Base-by-base conservation (phyloP, 2,329 filamentous ascomycete species). In the Sordariomycetes sp. region DNA sequence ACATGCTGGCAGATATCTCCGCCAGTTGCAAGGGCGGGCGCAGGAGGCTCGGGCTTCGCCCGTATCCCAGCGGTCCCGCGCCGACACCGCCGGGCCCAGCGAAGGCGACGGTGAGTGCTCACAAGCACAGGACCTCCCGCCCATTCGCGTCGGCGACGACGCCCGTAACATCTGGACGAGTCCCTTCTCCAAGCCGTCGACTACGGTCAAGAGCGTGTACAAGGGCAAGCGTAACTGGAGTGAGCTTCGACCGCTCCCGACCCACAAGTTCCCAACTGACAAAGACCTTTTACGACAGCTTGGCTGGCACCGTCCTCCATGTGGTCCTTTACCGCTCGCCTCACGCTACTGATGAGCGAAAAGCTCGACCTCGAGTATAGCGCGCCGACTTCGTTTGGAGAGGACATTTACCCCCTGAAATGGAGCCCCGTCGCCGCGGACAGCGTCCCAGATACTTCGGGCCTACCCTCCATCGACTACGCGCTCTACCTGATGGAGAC, bases 141-240 rank as follows among this genome's bases (percentile, higher is more conserved):
- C 36, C 36, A 10, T 39, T 12, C 3, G 36, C 36, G 10, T 58
- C 6, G 45, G 51, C 15, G 59, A 61, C 28, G 60, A 59, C 20
- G 59, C 60, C 4, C 35, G 61, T 12, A 65, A 61, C 52, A 65
- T 68, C 3, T 67, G 67, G 64, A 62, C 64, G 3, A 66, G 63
- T 36, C 65, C 67, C 0, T 68, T 69, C 25, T 62, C 62, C 5
- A 61, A 61, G 39, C 65, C 67, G 1, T 64, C 66, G 24, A 64
- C 64, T 25, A 64, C 62, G 10, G 64, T 69, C 2, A 66, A 63
- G 57, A 69, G 65, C 39, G 62, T 62, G 0, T 60, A 66, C n/a
- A 63, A 62, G 13, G 66, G 67, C 25, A 65, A 62, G 48, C 63
- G 66, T 3, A 66, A 64, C 13, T 73, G 70, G 70, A 70, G 70